Evolutionary conservation across 2,329 filamentous ascomycete genomes (phyloP).

Genomic region (Periconia digitata): DNA sequence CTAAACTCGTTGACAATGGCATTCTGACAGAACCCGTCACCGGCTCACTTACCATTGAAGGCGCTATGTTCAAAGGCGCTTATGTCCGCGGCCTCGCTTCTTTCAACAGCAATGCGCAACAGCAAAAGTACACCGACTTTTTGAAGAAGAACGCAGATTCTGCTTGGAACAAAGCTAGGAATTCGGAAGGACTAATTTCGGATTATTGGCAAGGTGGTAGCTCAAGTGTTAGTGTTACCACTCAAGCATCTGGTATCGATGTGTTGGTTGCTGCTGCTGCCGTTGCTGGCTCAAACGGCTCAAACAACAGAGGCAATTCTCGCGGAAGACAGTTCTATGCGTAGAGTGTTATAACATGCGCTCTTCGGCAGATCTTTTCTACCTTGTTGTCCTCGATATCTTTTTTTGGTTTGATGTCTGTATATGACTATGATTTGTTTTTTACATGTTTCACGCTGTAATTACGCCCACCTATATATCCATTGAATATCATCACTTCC

Average conservation of each 20-base stretch:
- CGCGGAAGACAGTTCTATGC: too few relatives aligned
- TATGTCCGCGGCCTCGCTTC: slow-evolving; percentile 38
- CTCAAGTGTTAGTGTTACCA: slow-evolving; percentile 52
- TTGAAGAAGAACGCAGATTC: slow-evolving; percentile 38
- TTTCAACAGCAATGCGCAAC: slow-evolving; percentile 28
- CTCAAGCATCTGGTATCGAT: slow-evolving; percentile 67
- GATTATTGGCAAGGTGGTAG: slow-evolving; percentile 63
- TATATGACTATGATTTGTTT: too few relatives aligned
- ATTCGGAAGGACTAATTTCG: slow-evolving; percentile 52
- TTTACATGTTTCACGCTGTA: too few relatives aligned
- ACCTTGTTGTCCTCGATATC: too few relatives aligned
- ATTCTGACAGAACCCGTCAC: slow-evolving; percentile 35
- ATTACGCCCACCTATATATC: too few relatives aligned
- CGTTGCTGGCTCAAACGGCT: neutral
- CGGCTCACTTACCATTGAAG: slow-evolving; percentile 26
- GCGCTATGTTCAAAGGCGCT: slow-evolving; percentile 41
- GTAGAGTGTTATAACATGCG: too few relatives aligned
- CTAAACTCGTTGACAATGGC: slow-evolving; percentile 26
- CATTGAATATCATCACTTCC: too few relatives aligned
- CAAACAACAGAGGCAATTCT: neutral
- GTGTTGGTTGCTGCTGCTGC: slow-evolving; percentile 57
- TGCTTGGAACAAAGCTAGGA: slow-evolving; percentile 28
- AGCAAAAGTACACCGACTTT: slow-evolving; percentile 27
- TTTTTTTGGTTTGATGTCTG: too few relatives aligned
- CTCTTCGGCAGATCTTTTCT: too few relatives aligned